These are phyloP conservation scores for Globisporangium recalcitrans DNA, from an alignment of 352 stramenopile genomes.

Conservation along the genomic window DNA sequence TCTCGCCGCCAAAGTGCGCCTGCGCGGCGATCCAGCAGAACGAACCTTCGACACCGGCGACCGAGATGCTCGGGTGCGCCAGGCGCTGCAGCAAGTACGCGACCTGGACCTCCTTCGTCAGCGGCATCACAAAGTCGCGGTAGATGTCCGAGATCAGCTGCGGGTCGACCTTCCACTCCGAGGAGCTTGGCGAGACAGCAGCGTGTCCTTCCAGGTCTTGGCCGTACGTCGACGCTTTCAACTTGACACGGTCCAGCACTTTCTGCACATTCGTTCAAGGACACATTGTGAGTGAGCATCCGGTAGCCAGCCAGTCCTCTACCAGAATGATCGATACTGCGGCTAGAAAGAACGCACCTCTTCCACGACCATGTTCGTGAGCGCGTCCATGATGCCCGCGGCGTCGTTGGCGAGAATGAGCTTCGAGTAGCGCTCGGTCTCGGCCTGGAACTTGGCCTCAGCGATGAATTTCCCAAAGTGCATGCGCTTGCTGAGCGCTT, in stretches of 20 bases:
- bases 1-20: conserved; percentile 56
- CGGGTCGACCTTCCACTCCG: conserved; percentile 92
- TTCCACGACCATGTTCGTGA: conserved; percentile 94
- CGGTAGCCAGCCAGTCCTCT: neutral
- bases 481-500: conserved; percentile 95
- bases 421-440: conserved; percentile 88
- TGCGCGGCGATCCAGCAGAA: conserved; percentile 74
- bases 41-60: conserved; percentile 61
- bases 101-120: conserved; percentile 99
- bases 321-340: neutral
- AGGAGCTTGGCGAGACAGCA: conserved; percentile 21
- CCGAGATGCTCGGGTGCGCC: conserved; percentile 67
- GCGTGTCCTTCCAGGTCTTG: conserved; percentile 61
- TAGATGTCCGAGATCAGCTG: conserved; percentile 96
- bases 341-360: conserved; percentile 34
- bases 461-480: conserved; percentile 99
- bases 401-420: conserved; percentile 92
- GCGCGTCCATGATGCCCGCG: conserved; percentile 93
- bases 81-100: conserved; percentile 84
- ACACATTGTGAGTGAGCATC: neutral
- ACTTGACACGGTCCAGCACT: conserved; percentile 88
- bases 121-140: conserved; percentile 96
- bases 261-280: conserved; percentile 32
- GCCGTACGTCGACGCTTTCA: conserved; percentile 97
- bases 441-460: conserved; percentile 94